Evolutionary conservation across 2,329 filamentous ascomycete species (phyloP), one percentile per base, ranked within the genome.

Genomic region (Hypoxylon sp.): DNA sequence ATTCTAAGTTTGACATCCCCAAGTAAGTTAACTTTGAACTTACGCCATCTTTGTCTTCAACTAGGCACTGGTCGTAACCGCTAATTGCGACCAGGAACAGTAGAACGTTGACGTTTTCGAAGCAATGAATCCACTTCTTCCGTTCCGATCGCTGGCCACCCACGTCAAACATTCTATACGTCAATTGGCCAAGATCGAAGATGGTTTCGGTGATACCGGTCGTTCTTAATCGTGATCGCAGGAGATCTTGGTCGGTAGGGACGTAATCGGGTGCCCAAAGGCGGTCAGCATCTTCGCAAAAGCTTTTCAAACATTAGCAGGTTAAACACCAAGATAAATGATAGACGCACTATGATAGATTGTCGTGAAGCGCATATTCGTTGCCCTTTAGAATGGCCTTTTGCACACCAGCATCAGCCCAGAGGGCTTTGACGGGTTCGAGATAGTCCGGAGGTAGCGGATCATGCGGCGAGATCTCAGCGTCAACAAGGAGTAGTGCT

Each of bases 51-150:
- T 97, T 95, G 80, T 98, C 95, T 82, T 98, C 95, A 2, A 98
- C 94, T 54, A 98, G 84, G 77, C 95, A 97, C 81, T 98, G 96
- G 78, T 98, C 95, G 80, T 98, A 98, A 66, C 95, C 95, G 72
- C 94, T 97, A 75, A 98, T 95, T 53, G 95, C 95, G 58, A 97
- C 95, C 73, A 98, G 88, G 82, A 98, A 98, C 44, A 98, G 85
- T 60, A 98, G 86, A 74, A 93, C 95, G 77, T 96, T 94, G 70
- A 97, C 94, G 72, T 96, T 96, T 80, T 97, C 94, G 79, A 97
- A 97, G 78, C 94, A 96, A 80, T 97, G 94, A 71, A 97, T 97
- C 94, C 94, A 97, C 85, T 97, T 97, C 87, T 97, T 97, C 70
- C 94, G 91, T 82, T 97, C 94, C 30, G 94, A 97, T 75, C 94